These are phyloP conservation scores for Aspergillus avenaceus DNA, from an alignment of 495 filamentous ascomycete genomes.

Conservation along the genomic window DNA sequence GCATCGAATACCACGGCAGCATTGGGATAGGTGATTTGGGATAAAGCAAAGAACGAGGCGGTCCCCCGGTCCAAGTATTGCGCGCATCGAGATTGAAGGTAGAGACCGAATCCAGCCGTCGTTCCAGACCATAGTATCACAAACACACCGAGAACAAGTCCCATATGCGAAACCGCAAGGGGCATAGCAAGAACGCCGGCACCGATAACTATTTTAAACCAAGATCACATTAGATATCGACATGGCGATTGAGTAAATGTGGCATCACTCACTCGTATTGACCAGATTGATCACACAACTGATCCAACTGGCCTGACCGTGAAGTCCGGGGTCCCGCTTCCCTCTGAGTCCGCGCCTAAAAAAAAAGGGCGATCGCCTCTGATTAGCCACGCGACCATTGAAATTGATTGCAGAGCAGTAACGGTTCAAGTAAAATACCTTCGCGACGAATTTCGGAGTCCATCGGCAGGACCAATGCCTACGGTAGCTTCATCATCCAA, in stretches of 20 bases:
- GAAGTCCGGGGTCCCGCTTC: slow-evolving; percentile 45
- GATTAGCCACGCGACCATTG: slow-evolving; percentile 14
- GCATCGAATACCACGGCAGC: slow-evolving; percentile 93
- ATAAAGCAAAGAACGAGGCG: slow-evolving; percentile 85
- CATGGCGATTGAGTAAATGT: neutral
- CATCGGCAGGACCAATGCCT: slow-evolving; percentile 21
- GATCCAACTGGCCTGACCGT: slow-evolving; percentile 78
- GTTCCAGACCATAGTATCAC: slow-evolving; percentile 88
- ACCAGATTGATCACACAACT: slow-evolving; percentile 93
- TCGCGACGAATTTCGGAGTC: slow-evolving; percentile 21
- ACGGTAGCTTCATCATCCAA: slow-evolving; percentile 34
- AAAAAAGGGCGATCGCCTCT: slow-evolving; percentile 2
- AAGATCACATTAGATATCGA: slow-evolving; percentile 3
- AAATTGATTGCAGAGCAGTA: neutral
- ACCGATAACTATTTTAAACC: slow-evolving; percentile 67
- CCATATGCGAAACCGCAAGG: slow-evolving; percentile 86
- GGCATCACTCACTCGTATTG: slow-evolving; percentile 66
- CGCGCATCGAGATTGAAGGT: slow-evolving; percentile 88
- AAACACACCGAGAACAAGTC: slow-evolving; percentile 72
- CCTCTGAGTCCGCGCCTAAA: slow-evolving; percentile 42
- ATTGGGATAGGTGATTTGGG: slow-evolving; percentile 94
- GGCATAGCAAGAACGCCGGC: slow-evolving; percentile 95
- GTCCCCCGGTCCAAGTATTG: slow-evolving; percentile 83
- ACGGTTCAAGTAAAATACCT: slow-evolving; percentile 24
- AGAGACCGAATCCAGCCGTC: slow-evolving; percentile 87